Evolutionary conservation across 257 asterid species (phyloP).

Genomic region (Solanum commersonii): DNA sequence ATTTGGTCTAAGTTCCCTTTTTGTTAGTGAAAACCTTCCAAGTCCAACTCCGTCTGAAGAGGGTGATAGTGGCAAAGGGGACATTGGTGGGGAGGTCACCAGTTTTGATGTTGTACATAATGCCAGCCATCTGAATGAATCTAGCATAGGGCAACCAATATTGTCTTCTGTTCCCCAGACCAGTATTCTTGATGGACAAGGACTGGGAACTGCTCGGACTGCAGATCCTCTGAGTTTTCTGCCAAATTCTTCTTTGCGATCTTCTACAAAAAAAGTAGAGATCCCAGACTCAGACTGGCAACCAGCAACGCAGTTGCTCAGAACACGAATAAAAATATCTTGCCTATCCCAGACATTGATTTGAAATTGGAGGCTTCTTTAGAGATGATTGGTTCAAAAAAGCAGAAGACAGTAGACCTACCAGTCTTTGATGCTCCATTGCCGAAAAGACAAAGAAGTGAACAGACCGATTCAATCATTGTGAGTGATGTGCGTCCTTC

Average conservation of each 20-base stretch:
- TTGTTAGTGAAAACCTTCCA: conserved; percentile 58
- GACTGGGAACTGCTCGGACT: conserved; percentile 16
- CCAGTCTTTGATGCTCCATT: conserved; percentile 49
- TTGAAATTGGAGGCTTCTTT: conserved; percentile 30
- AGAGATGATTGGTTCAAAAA: conserved; percentile 31
- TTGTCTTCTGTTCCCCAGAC: conserved; percentile 30
- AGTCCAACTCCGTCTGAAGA: conserved; percentile 99
- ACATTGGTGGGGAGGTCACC: conserved; percentile 57
- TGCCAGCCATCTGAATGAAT: conserved; percentile 13
- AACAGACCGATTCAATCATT: conserved; percentile 11
- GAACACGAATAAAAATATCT: conserved; percentile 10
- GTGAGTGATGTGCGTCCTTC: conserved; percentile 8
- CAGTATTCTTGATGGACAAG: conserved; percentile 29
- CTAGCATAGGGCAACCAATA: conserved; percentile 16
- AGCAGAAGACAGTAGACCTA: conserved; percentile 51
- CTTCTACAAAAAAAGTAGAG: conserved; percentile 64
- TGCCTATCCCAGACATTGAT: conserved; percentile 29
- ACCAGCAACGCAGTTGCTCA: conserved; percentile 32
- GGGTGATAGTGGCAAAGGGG: conserved; percentile 55
- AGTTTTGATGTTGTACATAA: conserved; percentile 34
- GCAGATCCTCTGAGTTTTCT: conserved; percentile 23
- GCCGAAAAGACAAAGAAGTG: conserved; percentile 57
- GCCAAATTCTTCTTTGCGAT: conserved; percentile 29
- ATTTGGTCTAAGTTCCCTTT: conserved; percentile 58
- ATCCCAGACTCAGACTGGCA: conserved; percentile 84